Conservation (phyloP, 2,329 filamentous ascomycete genomes). For the Coniochaeta sp. region DNA sequence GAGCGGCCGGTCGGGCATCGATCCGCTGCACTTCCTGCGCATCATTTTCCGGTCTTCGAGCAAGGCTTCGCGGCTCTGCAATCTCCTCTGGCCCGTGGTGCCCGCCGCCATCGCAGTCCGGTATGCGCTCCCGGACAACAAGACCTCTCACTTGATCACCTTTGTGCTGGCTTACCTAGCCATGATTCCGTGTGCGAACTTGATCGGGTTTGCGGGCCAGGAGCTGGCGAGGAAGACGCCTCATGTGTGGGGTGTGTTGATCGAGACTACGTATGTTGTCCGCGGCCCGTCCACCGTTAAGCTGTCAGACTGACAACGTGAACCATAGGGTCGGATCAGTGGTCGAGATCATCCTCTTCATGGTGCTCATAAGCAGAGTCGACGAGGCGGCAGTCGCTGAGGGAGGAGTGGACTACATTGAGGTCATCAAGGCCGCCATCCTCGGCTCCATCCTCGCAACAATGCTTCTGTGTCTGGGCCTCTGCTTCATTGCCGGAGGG, state of each 20-base stretch:
- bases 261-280: conserved; percentile 44
- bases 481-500: conserved; percentile 75
- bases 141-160: conserved; percentile 43
- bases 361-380: conserved; percentile 52
- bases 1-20: conserved; percentile 58
- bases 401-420: conserved; percentile 33
- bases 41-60: conserved; percentile 60
- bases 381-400: conserved; percentile 10
- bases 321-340: conserved; percentile 53
- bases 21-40: conserved; percentile 54
- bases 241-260: conserved; percentile 59
- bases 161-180: conserved; percentile 68
- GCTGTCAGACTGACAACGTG: not conserved
- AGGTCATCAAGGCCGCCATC: conserved; percentile 78
- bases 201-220: conserved; percentile 67
- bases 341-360: conserved; percentile 78
- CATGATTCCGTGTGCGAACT: conserved; percentile 70
- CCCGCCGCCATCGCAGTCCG: conserved; percentile 61
- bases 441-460: conserved; percentile 78
- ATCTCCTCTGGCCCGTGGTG: conserved; percentile 68
- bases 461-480: conserved; percentile 68
- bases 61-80: conserved; percentile 55
- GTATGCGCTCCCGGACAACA: conserved; percentile 27
- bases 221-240: conserved; percentile 68
- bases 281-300: not conserved